These are phyloP conservation scores for Daphne laureola DNA, from an alignment of 441 rosid species.

Conservation along the genomic window DNA sequence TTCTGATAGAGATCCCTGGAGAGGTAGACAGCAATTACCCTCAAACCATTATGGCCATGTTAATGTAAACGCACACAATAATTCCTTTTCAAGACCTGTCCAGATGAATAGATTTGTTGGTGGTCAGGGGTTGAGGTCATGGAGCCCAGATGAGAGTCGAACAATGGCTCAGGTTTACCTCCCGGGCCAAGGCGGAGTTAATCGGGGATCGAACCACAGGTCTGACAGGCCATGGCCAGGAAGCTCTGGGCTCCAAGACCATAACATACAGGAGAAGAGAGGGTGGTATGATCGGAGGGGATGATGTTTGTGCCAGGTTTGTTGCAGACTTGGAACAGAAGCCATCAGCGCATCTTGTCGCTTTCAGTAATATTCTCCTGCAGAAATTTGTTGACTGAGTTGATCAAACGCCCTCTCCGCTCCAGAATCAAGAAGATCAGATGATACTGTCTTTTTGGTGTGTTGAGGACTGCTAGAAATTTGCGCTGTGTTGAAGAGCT, in stretches of 20 bases:
- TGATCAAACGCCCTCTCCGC: no score
- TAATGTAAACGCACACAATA: conserved; percentile 29
- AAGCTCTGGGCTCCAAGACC: conserved; percentile 39
- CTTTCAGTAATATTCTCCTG: no score
- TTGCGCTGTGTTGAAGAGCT: no score
- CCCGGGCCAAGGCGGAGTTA: conserved; percentile 28
- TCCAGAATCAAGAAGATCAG: no score
- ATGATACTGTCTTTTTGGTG: no score
- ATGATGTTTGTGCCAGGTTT: conserved; percentile 1
- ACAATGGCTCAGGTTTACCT: conserved; percentile 24
- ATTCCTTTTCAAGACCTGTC: conserved; percentile 20
- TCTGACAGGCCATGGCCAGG: conserved; percentile 41
- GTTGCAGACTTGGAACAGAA: background rate
- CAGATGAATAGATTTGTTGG: conserved; percentile 31
- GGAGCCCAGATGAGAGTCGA: conserved; percentile 91
- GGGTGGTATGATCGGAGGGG: conserved; percentile 45
- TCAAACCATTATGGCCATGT: conserved; percentile 29
- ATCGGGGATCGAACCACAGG: conserved; percentile 25
- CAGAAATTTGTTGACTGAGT: no score
- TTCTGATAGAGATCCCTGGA: conserved; percentile 42
- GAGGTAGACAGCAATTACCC: conserved; percentile 33
- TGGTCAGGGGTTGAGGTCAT: conserved; percentile 61
- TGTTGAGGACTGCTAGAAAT: no score
- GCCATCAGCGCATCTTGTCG: no score
- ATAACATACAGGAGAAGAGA: conserved; percentile 35